Evolutionary conservation across 495 filamentous ascomycete genomes (phyloP).

Genomic region (Cladorrhinum samala): DNA sequence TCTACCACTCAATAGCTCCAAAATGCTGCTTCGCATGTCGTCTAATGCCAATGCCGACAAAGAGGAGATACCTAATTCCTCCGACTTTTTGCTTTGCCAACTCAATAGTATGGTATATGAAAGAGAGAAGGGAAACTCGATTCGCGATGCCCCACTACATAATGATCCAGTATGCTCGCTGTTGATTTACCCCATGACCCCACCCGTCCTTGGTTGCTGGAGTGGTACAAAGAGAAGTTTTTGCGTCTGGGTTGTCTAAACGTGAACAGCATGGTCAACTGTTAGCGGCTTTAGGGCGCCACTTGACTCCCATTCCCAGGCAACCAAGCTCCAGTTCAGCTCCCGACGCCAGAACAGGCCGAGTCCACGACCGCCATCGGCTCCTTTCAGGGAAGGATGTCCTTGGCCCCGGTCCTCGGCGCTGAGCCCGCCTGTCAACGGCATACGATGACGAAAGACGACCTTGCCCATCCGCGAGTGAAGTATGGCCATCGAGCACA

Average conservation of each 20-base stretch:
- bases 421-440: conserved; percentile 51
- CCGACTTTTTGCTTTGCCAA: conserved; percentile 28
- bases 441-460: conserved; percentile 66
- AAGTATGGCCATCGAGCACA: conserved; percentile 93
- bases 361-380: conserved; percentile 53
- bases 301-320: conserved; percentile 65
- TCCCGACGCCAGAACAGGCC: conserved; percentile 90
- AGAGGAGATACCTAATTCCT: conserved; percentile 47
- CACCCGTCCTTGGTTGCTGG: not conserved
- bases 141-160: not conserved
- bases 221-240: not conserved
- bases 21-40: conserved; percentile 19
- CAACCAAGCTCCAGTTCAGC: conserved; percentile 87
- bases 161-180: not conserved
- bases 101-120: conserved; percentile 18
- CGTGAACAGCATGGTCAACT: conserved; percentile 34
- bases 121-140: conserved; percentile 9
- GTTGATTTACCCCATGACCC: not conserved
- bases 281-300: conserved; percentile 27
- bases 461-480: conserved; percentile 82
- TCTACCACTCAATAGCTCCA: conserved; percentile 10
- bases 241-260: conserved; percentile 14
- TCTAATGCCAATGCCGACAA: conserved; percentile 28
- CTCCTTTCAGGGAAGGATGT: conserved; percentile 23
- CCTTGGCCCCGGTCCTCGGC: conserved; percentile 41